Evolutionary conservation across 2,329 filamentous ascomycete genomes (phyloP).

Genomic region (Oidium heveae): DNA sequence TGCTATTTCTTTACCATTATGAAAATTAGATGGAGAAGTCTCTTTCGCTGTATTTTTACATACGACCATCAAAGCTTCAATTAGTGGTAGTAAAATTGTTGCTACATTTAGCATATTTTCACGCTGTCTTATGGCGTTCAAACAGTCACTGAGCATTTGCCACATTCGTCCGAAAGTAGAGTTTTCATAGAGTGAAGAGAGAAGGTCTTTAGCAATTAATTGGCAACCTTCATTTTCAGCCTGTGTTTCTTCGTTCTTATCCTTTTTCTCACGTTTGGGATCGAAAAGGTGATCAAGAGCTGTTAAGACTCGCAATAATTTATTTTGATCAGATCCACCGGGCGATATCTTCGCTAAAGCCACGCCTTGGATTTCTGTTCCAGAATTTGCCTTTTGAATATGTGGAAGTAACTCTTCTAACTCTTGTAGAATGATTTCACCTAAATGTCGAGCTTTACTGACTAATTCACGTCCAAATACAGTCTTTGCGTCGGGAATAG

Average conservation of each 20-base stretch:
- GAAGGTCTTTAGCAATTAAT: constrained; percentile 45
- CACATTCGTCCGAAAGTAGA: constrained; percentile 74
- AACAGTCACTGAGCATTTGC: constrained; percentile 72
- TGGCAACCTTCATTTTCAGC: constrained; percentile 27
- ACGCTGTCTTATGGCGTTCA: constrained; percentile 67
- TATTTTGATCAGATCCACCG: constrained; percentile 86
- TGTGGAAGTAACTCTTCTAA: constrained; percentile 66
- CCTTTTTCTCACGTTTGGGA: constrained; percentile 35
- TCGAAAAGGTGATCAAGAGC: constrained; percentile 93
- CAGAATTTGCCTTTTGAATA: constrained; percentile 63
- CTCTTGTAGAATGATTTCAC: constrained; percentile 61
- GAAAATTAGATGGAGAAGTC: constrained; percentile 7
- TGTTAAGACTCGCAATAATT: constrained; percentile 72
- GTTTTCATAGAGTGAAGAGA: constrained; percentile 75
- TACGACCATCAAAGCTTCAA: constrained; percentile 94
- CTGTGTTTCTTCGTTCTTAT: constrained; percentile 18
- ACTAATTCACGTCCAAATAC: constrained; percentile 87
- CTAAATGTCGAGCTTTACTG: constrained; percentile 60
- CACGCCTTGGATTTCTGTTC: constrained; percentile 85
- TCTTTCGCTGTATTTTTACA: constrained; percentile 75
- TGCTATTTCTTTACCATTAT: constrained; percentile 38
- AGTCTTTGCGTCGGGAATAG: constrained; percentile 70
- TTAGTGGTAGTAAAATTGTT: constrained; percentile 78
- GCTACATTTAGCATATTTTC: constrained; percentile 95
- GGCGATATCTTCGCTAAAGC: constrained; percentile 90